Base-by-base conservation (phyloP, 441 rosid genomes). In the Eutrema salsugineum region DNA sequence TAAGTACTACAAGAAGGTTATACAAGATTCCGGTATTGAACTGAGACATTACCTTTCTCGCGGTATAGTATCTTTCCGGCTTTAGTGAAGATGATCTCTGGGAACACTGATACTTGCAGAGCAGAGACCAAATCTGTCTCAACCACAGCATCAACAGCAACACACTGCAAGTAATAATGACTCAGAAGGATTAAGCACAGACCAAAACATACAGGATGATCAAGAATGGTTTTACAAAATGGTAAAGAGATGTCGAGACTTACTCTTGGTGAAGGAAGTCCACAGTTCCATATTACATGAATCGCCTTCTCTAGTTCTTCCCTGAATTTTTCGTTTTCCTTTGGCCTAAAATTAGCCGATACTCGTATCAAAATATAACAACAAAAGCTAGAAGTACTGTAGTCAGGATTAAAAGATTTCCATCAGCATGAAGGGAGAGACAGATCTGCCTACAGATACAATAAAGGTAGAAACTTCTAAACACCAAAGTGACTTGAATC, bases 251-350 rank as follows among this genome's bases (percentile, higher is more conserved):
- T 39, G 5, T n/a, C 7, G 17, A 48, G 17, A 63, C 91, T 77
- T 81, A 94, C 99, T 72, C 99, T 82, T 43, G 99, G 97, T 40
- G 95, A 88, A 63, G 99, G 97, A 71, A 94, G 86, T 66, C 91
- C 80, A 85, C 97, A 91, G 70, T 86, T 85, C 97, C 97, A 91
- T 65, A 94, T 91, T 62, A 94, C 77, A n/a, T 81, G 83, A 15
- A 94, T 89, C 14, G 97, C 98, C 73, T 86, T 90, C 78, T 86
- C 96, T 70, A 94, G 70, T 73, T 90, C 90, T 43, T 85, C 84
- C 58, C 82, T 80, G 62, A 82, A 71, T 43, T 71, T 88, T 59
- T 86, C 91, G 57, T 94, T 90, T 67, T 90, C 89, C 73, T 82
- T 87, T 56, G 97, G 97, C 78, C 99, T 94, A 84, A 57, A 47